Evolutionary conservation across 1,284 basidiomycete species (phyloP), one percentile per base, ranked within the genome.

Genomic region (Paramarasmius palmivorus): DNA sequence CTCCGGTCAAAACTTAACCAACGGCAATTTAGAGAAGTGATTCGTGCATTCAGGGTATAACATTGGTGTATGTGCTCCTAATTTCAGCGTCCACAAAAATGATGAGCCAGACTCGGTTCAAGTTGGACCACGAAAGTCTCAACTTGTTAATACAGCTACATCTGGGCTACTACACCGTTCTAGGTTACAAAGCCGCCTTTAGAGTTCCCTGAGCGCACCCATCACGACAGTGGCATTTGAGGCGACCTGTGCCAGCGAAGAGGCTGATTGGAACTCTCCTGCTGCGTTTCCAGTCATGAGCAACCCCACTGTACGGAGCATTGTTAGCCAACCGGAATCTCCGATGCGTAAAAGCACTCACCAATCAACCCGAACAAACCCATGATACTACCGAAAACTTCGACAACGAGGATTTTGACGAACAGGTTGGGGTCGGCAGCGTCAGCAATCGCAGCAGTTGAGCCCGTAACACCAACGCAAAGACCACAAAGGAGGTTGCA

Each of bases 401-500:
- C 95, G 1, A 96, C 90, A 54, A 98, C 88, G 54, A 97, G 83
- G 57, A 97, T 92, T 73, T 95, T 96, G 69, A 97, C 93, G 64
- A 98, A 97, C 26, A 97, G 71, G 52, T 87, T 83, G 4, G 94
- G 93, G 71, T 98, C 94, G 15, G 95, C 90, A 19, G 95, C 95
- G 66, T 98, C 95, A 14, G 92, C 86, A 41, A 97, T 75, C 0
- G 95, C 95, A 12, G 94, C 94, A 15, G 92, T 96, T 2, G 93
- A 92, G 2, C 95, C 95, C 2, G 92, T 93, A 63, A 97, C 82
- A 25, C 95, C 95, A 50, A 97, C 95, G 15, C 86, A 90, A 57
- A 96, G 73, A 61, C 95, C 95, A 59, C 95, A 97, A 20, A 98
- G 79, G n/a, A 97, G 80, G 70, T 97, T 97, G 73, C 94, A 97